These are phyloP conservation scores for Annulohypoxylon truncatum DNA, from an alignment of 2,329 filamentous ascomycete genomes.

Conservation along the genomic window DNA sequence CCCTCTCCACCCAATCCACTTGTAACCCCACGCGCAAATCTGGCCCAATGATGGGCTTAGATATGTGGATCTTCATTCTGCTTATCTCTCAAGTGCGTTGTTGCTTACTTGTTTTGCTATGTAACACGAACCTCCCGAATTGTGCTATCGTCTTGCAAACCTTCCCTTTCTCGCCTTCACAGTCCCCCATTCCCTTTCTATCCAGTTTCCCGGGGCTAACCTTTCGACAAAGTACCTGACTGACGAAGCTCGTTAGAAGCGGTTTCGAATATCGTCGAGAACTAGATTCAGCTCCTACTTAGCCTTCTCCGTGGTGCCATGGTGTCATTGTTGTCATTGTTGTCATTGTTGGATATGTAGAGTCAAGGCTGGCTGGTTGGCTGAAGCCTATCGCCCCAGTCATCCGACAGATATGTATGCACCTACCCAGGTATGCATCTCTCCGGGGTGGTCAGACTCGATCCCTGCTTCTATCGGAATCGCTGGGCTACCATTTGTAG, in stretches of 20 bases:
- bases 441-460: constrained; percentile 21
- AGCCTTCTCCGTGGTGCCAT: neutral
- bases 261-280: neutral
- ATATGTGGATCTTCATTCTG: constrained; percentile 19
- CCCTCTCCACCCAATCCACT: constrained; percentile 7
- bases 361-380: neutral
- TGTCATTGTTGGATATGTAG: neutral
- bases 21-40: constrained; percentile 18
- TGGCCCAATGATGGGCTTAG: constrained; percentile 23
- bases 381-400: constrained; percentile 14
- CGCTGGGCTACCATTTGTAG: constrained; percentile 6
- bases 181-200: constrained; percentile 6
- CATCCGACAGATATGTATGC: neutral
- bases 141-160: constrained; percentile 8
- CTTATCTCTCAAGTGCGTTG: constrained; percentile 39
- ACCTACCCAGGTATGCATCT: neutral
- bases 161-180: constrained; percentile 2
- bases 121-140: constrained; percentile 25
- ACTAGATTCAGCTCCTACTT: neutral
- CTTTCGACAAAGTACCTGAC: neutral
- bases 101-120: constrained; percentile 39
- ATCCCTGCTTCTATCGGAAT: constrained; percentile 31
- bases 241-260: neutral
- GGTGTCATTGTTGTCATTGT: no score
- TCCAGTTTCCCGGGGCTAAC: neutral